Evolutionary conservation across 2,329 filamentous ascomycete species (phyloP), one percentile per base, ranked within the genome.

Genomic region (Zymoseptoria brevis): DNA sequence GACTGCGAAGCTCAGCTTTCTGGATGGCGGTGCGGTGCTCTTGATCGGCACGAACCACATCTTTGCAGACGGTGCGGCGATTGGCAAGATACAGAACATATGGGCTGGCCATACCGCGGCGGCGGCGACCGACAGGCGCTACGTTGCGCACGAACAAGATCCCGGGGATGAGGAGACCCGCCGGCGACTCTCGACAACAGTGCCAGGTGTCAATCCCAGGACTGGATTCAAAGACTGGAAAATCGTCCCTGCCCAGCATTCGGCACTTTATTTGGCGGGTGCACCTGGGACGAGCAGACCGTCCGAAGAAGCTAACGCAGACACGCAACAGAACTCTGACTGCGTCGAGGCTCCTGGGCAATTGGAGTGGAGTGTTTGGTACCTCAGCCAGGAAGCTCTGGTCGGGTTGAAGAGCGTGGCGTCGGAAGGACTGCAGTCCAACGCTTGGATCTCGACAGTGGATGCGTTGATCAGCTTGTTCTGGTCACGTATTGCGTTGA

Each of bases 381-480:
- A 57, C 16, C 64, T 65, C 53, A 56, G 54, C 16, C 21, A 60
- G 11, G 60, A 60, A n/a, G 57, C 24, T 21, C 55, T 65, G 16
- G 60, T 56, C 5, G 55, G 57, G 8, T 49, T 65, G 29, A 65
- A 64, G 50, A 55, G 57, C 29, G 60, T 56, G 35, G 61, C 61
- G 16, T 57, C 60, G 3, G n/a, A n/a, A n/a, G 55, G 50, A 8
- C 21, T 41, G n/a, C 49, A 56, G 45, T 19, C 49, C 2, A 48
- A 49, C 11, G 29, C 55, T 30, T 65, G 63, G 63, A 65, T 65
- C 29, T 65, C 63, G 9, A 65, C 63, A 19, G 62, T 62, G 58
- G 56, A 65, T 45, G 63, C 61, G 4, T 19, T 65, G 13, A 49
- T 64, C 26, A 62, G 60, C 2, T 58, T 65, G 2, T 63, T 65